Conservation (phyloP, 2,329 filamentous ascomycete genomes). For the Fusarium nematophilum region DNA sequence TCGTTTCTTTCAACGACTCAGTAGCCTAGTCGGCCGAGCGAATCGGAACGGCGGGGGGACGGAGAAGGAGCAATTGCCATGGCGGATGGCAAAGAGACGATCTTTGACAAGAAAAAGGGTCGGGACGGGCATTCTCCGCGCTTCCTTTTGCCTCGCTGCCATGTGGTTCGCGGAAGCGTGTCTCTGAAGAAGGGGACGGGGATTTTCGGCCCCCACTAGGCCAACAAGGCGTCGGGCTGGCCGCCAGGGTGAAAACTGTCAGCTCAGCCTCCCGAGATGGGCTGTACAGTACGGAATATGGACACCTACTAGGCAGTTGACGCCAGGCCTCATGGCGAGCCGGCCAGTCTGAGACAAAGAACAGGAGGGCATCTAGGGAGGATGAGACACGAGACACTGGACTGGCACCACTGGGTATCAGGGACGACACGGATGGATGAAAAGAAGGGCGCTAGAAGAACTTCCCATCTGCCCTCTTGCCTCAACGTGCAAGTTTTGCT, state of each 20-base stretch:
- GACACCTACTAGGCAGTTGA: no score
- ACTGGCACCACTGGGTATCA: no score
- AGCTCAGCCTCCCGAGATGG: constrained; percentile 2
- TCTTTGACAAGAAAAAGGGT: constrained; percentile 17
- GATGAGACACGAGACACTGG: constrained; percentile 11
- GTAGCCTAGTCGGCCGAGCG: constrained; percentile 22
- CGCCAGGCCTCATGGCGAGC: constrained; percentile 1
- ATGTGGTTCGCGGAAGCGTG: constrained; percentile 3
- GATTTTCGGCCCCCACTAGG: constrained; percentile 1
- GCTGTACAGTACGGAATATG: neutral
- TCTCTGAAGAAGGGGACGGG: constrained; percentile 2
- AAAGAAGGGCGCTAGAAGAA: no score
- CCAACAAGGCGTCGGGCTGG: constrained; percentile 23
- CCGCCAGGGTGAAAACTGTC: constrained; percentile 19
- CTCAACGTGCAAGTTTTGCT: constrained; percentile 22
- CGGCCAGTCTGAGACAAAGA: neutral
- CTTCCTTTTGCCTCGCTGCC: constrained; percentile 12
- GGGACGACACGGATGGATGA: no score
- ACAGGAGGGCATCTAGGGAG: neutral
- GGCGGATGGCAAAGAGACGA: constrained; percentile 27
- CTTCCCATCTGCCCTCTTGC: no score
- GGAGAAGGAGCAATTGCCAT: neutral
- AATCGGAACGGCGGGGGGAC: constrained; percentile 30
- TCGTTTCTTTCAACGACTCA: constrained; percentile 27
- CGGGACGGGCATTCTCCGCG: neutral